These are phyloP conservation scores for Cercospora brassicicola DNA, from an alignment of 2,329 filamentous ascomycete genomes.

Conservation along the genomic window DNA sequence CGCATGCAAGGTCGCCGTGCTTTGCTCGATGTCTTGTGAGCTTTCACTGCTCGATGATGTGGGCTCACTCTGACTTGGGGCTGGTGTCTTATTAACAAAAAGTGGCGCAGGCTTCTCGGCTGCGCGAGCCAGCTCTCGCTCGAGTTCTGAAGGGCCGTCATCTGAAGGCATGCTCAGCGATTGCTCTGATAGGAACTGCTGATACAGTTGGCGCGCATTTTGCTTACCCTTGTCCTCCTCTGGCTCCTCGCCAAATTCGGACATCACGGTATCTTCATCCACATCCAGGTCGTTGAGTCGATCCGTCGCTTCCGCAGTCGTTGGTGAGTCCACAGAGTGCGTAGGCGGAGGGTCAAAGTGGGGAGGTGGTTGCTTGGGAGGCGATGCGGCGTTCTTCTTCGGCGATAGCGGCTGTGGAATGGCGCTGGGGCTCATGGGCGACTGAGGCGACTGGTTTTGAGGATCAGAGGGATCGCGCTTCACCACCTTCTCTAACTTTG, in stretches of 20 bases:
- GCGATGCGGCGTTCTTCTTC: conserved; percentile 29
- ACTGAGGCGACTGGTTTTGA: conserved; percentile 19
- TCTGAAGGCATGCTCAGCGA: conserved; percentile 38
- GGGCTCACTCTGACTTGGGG: conserved; percentile 15
- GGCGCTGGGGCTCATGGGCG: conserved; percentile 26
- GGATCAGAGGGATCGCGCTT: conserved; percentile 28
- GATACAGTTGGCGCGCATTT: conserved; percentile 43
- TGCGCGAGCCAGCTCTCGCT: conserved; percentile 47
- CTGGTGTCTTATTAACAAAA: conserved; percentile 48
- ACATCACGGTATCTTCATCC: conserved; percentile 58
- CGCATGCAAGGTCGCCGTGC: conserved; percentile 37
- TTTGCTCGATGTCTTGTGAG: conserved; percentile 33
- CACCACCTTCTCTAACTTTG: conserved; percentile 33
- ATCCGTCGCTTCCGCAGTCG: conserved; percentile 56
- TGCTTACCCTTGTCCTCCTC: conserved; percentile 36
- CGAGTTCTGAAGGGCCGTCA: conserved; percentile 35
- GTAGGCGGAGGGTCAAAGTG: conserved; percentile 36
- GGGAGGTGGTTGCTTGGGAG: conserved; percentile 19
- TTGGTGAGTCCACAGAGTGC: conserved; percentile 49
- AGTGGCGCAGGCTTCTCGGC: conserved; percentile 70
- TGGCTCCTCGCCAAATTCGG: conserved; percentile 37
- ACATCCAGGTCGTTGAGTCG: conserved; percentile 60
- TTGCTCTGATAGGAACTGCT: conserved; percentile 41
- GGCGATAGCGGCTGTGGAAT: conserved; percentile 37
- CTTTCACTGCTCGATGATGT: conserved; percentile 12